Conservation (phyloP, 495 filamentous ascomycete genomes). For the Letharia columbiana region DNA sequence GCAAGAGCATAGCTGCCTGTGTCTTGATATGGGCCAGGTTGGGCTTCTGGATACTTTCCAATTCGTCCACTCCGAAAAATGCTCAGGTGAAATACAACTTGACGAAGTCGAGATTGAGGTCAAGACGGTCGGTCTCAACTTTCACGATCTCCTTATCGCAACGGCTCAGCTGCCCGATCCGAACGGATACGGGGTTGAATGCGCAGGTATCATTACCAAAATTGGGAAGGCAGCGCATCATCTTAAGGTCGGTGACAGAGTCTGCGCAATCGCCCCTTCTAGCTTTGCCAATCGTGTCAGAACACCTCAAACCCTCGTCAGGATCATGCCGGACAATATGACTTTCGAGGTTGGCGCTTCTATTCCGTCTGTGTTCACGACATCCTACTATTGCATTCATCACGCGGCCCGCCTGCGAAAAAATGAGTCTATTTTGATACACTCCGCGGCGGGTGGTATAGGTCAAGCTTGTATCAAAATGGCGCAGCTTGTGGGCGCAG, state of each 20-base stretch:
- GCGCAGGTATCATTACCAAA: conserved; percentile 44
- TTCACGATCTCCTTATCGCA: conserved; percentile 34
- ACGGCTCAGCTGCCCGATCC: conserved; percentile 33
- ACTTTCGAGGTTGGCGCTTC: conserved; percentile 42
- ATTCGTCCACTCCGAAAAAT: conserved; percentile 13
- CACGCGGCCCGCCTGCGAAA: conserved; percentile 16
- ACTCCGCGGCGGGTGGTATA: conserved; percentile 45
- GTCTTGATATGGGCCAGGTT: conserved; percentile 10
- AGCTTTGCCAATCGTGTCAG: conserved; percentile 2
- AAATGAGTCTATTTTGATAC: conserved; percentile 43
- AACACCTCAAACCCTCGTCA: neutral
- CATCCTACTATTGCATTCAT: conserved; percentile 44
- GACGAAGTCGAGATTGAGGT: conserved; percentile 22
- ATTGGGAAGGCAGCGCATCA: conserved; percentile 42
- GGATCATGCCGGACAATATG: conserved; percentile 32
- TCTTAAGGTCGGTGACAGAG: conserved; percentile 46
- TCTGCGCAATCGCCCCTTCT: conserved; percentile 37
- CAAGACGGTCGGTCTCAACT: conserved; percentile 20
- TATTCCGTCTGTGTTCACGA: conserved; percentile 43
- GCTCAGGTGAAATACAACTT: conserved; percentile 7
- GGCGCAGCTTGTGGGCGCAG: conserved; percentile 44
- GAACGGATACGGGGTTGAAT: conserved; percentile 42
- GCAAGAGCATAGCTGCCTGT: conserved; percentile 8
- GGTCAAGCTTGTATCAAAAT: conserved; percentile 50
- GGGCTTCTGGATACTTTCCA: conserved; percentile 19